phyloP scores from a whole-genome alignment of 23 red algal genomes.

The Gracilaria domingensis region DNA sequence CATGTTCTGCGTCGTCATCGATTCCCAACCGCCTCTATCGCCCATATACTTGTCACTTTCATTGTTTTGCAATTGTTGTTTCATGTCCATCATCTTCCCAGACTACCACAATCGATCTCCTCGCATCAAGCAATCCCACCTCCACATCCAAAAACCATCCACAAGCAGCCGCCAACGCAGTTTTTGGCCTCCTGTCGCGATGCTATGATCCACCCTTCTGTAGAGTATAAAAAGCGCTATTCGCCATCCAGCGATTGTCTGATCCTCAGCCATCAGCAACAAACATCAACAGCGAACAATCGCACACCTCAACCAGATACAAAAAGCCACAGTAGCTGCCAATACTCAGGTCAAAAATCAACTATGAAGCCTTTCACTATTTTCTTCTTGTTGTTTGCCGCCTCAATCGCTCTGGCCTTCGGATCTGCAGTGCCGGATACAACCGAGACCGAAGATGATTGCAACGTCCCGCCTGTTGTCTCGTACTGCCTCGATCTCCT shows the following conservation, averaged over 20 bases:
- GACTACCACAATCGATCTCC: not conserved
- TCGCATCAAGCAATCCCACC: too few relatives aligned
- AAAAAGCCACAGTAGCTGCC: too few relatives aligned
- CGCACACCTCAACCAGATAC: too few relatives aligned
- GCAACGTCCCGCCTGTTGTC: not conserved
- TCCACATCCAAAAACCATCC: not conserved
- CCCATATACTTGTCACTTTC: not conserved
- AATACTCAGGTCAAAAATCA: too few relatives aligned
- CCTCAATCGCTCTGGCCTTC: not conserved
- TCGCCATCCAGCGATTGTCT: too few relatives aligned
- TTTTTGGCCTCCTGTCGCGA: not conserved
- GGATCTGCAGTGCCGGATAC: not conserved
- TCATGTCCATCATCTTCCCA: not conserved
- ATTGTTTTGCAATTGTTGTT: constrained; percentile 31
- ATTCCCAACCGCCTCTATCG: not conserved
- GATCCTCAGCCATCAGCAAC: not conserved
- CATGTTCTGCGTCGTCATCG: not conserved
- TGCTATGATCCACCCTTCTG: not conserved
- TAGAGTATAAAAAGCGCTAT: not conserved
- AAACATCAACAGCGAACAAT: not conserved
- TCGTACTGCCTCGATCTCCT: constrained; percentile 22
- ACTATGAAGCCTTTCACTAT: constrained; percentile 26
- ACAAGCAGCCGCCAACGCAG: not conserved
- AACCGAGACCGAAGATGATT: not conserved
- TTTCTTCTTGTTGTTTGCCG: constrained; percentile 26